Base-by-base conservation (phyloP, 768 basidiomycete species). In the Cantharellus anzutake region DNA sequence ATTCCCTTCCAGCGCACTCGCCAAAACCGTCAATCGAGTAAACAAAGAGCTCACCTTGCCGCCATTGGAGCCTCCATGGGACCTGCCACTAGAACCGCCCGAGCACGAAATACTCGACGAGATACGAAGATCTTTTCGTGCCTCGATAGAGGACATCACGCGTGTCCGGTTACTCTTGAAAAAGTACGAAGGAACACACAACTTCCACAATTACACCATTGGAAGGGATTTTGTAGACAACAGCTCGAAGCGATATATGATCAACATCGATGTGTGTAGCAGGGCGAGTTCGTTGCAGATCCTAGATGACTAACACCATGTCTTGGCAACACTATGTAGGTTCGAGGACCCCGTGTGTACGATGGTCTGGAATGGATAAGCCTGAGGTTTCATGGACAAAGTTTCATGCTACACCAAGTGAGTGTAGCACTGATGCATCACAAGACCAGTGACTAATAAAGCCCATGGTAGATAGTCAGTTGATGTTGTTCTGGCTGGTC, bases 341-440 rank as follows among this genome's bases (percentile, higher is more conserved):
- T 93, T 51, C 73, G 77, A 3, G 87, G 94, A 56, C 93, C 94
- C n/a, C 80, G 78, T 2, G 85, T 94, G 2, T 84, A 90, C 62
- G 90, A 87, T 29, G 83, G 82, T 42, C 93, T 86, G 2, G 94
- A 99, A 67, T 98, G 94, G 93, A 80, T 98, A 51, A 86, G 85
- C 51, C 82, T 98, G 20, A 74, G 86, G 61, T 85, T 96, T 68
- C 91, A 98, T 68, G 96, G 94, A 0, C 96, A 99, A 70, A 92
- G 89, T 65, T 99, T 99, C 70, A 98, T 99, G 96, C 72, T 99
- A 59, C 94, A 99, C 70, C 96, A 99, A 76, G 92, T 92, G 66
- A 58, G 76, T 29, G 20, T 29, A 29, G 20, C 20, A 29, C 20
- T 29, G 20, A 29, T 29, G 20, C 20, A 29, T 29, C 20, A 29